Conservation (phyloP, 2,329 filamentous ascomycete genomes). For the Colletotrichum viniferum region DNA sequence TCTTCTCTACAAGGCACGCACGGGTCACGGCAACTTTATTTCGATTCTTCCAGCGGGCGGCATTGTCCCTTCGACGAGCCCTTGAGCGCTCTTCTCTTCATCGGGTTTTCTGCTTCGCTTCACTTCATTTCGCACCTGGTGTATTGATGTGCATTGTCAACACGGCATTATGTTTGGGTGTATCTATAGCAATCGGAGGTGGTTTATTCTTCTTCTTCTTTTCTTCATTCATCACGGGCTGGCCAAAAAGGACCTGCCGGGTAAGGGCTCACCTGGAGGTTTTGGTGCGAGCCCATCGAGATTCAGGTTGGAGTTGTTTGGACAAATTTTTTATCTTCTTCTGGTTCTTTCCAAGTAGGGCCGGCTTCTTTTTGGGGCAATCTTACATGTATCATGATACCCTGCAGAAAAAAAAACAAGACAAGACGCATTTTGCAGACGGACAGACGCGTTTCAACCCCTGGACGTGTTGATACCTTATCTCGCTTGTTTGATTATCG, state of each 20-base stretch:
- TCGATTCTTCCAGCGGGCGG: slow-evolving; percentile 9
- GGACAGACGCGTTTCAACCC: slow-evolving; percentile 14
- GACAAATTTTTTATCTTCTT: not conserved
- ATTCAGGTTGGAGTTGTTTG: slow-evolving; percentile 4
- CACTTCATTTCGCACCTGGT: not conserved
- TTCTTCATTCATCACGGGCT: not conserved
- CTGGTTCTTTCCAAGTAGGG: not conserved
- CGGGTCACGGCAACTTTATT: slow-evolving; percentile 7
- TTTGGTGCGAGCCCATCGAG: not conserved
- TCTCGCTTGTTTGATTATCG: slow-evolving; percentile 22
- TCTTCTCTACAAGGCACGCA: slow-evolving; percentile 12
- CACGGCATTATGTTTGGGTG: not conserved
- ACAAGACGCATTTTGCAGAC: slow-evolving; percentile 1
- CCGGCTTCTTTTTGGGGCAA: slow-evolving; percentile 10
- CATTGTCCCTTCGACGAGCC: not conserved
- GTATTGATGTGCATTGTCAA: not conserved
- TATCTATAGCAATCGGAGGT: not conserved
- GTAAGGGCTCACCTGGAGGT: not conserved
- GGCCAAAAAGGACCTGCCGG: not conserved
- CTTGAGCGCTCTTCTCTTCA: not conserved
- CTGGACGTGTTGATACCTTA: slow-evolving; percentile 15
- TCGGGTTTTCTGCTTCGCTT: not conserved
- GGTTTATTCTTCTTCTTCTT: not conserved
- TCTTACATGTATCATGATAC: slow-evolving; percentile 21
- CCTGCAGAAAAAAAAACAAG: slow-evolving; percentile 21